These are phyloP conservation scores for Clonostachys rosea DNA, from an alignment of 2,329 filamentous ascomycete genomes.

Conservation along the genomic window DNA sequence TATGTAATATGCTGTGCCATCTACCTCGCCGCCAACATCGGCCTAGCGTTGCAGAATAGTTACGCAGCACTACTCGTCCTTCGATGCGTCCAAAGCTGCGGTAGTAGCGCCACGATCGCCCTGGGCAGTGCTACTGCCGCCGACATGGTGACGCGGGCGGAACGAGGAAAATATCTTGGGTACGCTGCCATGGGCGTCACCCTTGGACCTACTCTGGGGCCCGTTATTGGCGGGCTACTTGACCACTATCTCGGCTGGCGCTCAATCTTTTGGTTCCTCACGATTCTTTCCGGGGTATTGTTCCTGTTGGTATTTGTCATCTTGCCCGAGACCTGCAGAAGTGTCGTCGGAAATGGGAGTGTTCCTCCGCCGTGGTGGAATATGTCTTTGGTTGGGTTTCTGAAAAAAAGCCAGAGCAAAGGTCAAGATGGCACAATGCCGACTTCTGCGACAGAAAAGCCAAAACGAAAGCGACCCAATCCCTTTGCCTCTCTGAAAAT, in stretches of 20 bases:
- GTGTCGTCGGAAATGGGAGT: constrained; percentile 57
- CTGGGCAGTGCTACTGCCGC: constrained; percentile 67
- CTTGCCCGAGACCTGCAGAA: constrained; percentile 55
- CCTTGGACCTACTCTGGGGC: constrained; percentile 33
- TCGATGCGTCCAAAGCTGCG: constrained; percentile 57
- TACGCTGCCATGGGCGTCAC: constrained; percentile 49
- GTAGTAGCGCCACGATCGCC: constrained; percentile 65
- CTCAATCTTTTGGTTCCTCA: constrained; percentile 52
- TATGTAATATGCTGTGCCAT: constrained; percentile 53
- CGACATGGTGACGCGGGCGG: constrained; percentile 63
- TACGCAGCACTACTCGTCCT: constrained; percentile 56
- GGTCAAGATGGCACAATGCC: constrained; percentile 7
- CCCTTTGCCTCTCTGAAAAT: constrained; percentile 49
- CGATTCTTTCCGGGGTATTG: constrained; percentile 22
- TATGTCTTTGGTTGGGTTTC: constrained; percentile 47
- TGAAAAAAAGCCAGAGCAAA: constrained; percentile 13
- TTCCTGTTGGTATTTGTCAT: constrained; percentile 60
- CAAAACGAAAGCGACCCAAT: constrained; percentile 33
- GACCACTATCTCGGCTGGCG: constrained; percentile 47
- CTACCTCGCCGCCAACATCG: constrained; percentile 54
- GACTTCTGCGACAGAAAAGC: constrained; percentile 17
- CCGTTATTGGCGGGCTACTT: constrained; percentile 48
- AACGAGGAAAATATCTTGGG: constrained; percentile 64
- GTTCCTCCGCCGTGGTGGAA: constrained; percentile 51
- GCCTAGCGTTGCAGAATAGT: constrained; percentile 52